Percentiles rank a stretch among this genome's conserved stretches.
phyloP scores from a whole-genome alignment of 441 rosid genomes.

The Populus tomentosa region DNA sequence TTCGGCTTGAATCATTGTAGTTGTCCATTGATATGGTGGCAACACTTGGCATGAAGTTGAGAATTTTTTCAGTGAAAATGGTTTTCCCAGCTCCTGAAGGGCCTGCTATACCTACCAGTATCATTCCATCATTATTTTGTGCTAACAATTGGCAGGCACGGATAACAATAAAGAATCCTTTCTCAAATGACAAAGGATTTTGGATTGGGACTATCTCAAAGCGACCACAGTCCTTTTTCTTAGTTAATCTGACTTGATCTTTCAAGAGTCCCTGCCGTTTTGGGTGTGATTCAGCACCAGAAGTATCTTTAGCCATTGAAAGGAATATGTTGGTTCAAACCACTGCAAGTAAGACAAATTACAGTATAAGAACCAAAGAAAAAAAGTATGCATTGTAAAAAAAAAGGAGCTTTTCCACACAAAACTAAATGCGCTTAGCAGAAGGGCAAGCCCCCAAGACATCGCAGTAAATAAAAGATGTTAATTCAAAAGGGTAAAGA shows the following conservation, averaged over 20 bases:
- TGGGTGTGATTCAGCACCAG: slow-evolving; percentile 52
- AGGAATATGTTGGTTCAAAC: background rate
- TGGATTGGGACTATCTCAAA: slow-evolving; percentile 68
- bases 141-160: slow-evolving; percentile 88
- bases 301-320: slow-evolving; percentile 48
- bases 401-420: background rate
- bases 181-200: slow-evolving; percentile 75
- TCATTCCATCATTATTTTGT: slow-evolving; percentile 79
- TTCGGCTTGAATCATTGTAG: slow-evolving; percentile 83
- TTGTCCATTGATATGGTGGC: slow-evolving; percentile 94
- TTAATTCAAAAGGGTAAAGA: background rate
- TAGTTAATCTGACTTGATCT: slow-evolving; percentile 68
- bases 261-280: slow-evolving; percentile 70
- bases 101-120: slow-evolving; percentile 87
- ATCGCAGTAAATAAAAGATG: background rate
- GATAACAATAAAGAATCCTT: slow-evolving; percentile 81
- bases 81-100: slow-evolving; percentile 99
- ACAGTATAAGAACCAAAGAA: background rate
- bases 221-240: slow-evolving; percentile 68
- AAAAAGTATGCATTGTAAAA: background rate
- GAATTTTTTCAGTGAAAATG: slow-evolving; percentile 84
- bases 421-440: background rate
- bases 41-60: slow-evolving; percentile 79
- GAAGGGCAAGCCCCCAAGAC: background rate
- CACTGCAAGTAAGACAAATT: background rate